A percentile compares a stretch with the other conserved stretches of the same genome.
Evolutionary conservation across 192 early-diverging fungal species (phyloP).

Genomic region (Linnemannia zychae): DNA sequence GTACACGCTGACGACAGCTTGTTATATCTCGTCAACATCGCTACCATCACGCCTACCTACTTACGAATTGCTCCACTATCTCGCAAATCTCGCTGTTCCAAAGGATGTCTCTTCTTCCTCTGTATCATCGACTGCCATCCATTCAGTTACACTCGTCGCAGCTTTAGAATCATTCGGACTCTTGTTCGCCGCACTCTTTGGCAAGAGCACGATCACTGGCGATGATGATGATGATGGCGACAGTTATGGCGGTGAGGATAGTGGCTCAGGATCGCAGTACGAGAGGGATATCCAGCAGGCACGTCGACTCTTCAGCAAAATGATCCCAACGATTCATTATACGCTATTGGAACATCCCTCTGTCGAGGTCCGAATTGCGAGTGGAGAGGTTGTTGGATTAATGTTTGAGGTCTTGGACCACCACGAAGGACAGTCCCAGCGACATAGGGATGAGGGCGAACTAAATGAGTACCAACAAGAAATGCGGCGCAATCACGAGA

Average conservation of each 20-base stretch:
- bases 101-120: slow-evolving; percentile 8
- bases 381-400: slow-evolving; percentile 81
- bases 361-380: slow-evolving; percentile 74
- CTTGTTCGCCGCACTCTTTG: slow-evolving; percentile 52
- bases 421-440: slow-evolving; percentile 15
- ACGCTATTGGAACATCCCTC: slow-evolving; percentile 67
- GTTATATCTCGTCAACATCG: slow-evolving; percentile 56
- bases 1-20: slow-evolving; percentile 41
- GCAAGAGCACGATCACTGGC: background rate
- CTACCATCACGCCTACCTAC: slow-evolving; percentile 50
- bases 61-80: slow-evolving; percentile 49
- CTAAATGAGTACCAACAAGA: background rate
- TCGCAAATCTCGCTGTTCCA: slow-evolving; percentile 40
- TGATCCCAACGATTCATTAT: slow-evolving; percentile 64
- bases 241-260: background rate
- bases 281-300: slow-evolving; percentile 34
- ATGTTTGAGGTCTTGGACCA: slow-evolving; percentile 71
- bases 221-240: background rate
- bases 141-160: slow-evolving; percentile 30
- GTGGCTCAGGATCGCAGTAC: slow-evolving; percentile 8
- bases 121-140: slow-evolving; percentile 31
- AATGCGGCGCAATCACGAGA: background rate
- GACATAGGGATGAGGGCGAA: slow-evolving; percentile 21
- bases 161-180: slow-evolving; percentile 54
- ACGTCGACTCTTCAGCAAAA: slow-evolving; percentile 54